Percentiles rank a stretch among this genome's conserved stretches.
Evolutionary conservation across 345 rosid genomes (phyloP).

Genomic region (Bruguiera gymnorhiza): DNA sequence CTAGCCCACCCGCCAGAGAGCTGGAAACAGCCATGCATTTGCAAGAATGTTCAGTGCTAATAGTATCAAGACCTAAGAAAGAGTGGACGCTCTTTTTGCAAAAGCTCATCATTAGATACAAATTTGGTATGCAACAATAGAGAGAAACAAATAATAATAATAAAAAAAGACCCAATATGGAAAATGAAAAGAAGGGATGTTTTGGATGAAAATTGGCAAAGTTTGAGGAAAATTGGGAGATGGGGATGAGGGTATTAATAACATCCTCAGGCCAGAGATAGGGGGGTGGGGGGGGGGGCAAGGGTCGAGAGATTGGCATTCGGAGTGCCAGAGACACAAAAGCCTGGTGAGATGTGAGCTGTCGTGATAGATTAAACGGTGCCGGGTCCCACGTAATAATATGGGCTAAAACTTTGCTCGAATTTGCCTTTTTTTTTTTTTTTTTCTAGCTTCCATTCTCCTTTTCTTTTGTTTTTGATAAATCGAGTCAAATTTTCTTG

Average conservation of each 20-base stretch:
- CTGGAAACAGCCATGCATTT: conserved; percentile 1
- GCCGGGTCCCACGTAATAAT: conserved; percentile 50
- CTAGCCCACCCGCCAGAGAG: conserved; percentile 20
- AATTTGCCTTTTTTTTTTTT: neutral
- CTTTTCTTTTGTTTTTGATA: neutral
- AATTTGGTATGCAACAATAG: neutral
- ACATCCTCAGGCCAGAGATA: conserved; percentile 38
- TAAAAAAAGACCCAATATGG: neutral
- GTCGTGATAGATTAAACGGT: conserved; percentile 37
- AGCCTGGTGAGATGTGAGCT: conserved; percentile 26
- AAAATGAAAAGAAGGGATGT: neutral
- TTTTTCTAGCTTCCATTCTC: neutral
- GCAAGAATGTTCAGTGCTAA: neutral
- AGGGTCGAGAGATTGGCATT: conserved; percentile 20
- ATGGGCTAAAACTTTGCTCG: conserved; percentile 24
- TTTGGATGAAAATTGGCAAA: neutral
- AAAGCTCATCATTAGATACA: conserved; percentile 42
- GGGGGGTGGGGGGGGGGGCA: conserved; percentile 7
- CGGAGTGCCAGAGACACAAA: conserved; percentile 34
- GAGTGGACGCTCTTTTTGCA: conserved; percentile 53
- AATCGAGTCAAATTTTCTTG: too few species aligned
- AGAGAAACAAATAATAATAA: too few species aligned
- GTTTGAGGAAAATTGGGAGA: neutral
- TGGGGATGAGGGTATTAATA: conserved; percentile 34
- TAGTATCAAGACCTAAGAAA: conserved; percentile 15